A percentile compares a stretch with the other conserved stretches of the same genome.
Conservation (phyloP, 2,329 filamentous ascomycete species). For the Monosporascus ibericus region DNA sequence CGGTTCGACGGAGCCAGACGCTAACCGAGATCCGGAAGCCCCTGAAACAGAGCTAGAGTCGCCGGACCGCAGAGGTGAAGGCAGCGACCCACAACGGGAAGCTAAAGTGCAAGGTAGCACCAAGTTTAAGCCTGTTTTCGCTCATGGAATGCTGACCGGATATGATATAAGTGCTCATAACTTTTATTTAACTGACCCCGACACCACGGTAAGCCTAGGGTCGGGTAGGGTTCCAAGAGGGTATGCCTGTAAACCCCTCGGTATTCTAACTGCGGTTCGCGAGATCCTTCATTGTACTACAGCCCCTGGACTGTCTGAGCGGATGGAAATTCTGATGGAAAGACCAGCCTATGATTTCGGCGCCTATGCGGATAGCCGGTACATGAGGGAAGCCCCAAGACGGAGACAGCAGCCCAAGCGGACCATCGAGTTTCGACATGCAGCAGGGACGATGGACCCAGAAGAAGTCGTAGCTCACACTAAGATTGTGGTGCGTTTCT, state of each 20-base stretch:
- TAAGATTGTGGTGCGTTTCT: conserved; percentile 2
- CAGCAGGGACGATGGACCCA: conserved; percentile 11
- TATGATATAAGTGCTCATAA: too few species aligned
- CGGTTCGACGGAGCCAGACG: background rate
- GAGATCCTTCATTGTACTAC: conserved; percentile 1
- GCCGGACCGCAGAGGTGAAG: background rate
- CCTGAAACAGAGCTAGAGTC: background rate
- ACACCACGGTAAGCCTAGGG: background rate
- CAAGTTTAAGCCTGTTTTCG: too few species aligned
- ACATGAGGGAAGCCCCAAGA: background rate
- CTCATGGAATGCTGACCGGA: too few species aligned
- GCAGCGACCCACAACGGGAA: background rate
- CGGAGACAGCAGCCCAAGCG: conserved; percentile 4
- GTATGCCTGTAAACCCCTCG: background rate
- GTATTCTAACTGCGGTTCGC: background rate
- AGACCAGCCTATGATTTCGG: conserved; percentile 9
- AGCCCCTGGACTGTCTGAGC: background rate
- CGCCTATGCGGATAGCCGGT: background rate
- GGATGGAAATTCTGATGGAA: background rate
- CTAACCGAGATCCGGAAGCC: background rate
- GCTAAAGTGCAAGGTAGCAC: too few species aligned
- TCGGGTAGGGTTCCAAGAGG: too few species aligned
- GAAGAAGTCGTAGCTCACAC: conserved; percentile 12
- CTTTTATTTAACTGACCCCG: background rate
- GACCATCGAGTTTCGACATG: conserved; percentile 19